Conservation (phyloP, 208 protist species). For the Wallacemonas rigidus region DNA sequence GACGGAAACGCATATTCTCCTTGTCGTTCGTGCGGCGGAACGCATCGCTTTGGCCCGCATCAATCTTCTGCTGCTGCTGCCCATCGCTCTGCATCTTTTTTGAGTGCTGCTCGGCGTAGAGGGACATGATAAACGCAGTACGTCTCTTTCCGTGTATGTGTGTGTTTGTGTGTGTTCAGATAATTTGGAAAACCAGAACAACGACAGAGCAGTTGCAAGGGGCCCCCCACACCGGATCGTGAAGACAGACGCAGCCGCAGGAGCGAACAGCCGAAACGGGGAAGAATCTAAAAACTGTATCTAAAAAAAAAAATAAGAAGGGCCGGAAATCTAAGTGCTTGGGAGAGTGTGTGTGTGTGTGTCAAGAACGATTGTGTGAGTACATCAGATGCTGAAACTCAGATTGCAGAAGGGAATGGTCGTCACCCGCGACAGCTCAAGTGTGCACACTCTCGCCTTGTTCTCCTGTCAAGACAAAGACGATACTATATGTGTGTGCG, state of each 20-base stretch:
- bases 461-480: no score
- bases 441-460: no score
- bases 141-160: background rate
- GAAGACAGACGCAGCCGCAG: no score
- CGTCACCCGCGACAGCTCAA: no score
- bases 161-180: slow-evolving; percentile 2
- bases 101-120: slow-evolving; percentile 11
- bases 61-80: background rate
- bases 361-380: background rate
- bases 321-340: background rate
- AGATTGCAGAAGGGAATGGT: no score
- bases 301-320: background rate
- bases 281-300: background rate
- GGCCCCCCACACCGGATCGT: no score
- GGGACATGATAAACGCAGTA: background rate
- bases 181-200: background rate
- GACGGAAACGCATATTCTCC: slow-evolving; percentile 11
- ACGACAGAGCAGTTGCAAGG: background rate
- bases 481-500: no score
- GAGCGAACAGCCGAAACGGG: background rate
- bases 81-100: background rate
- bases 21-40: background rate
- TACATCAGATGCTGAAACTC: no score
- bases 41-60: background rate
- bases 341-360: background rate